phyloP scores from a whole-genome alignment of 2,329 filamentous ascomycete genomes.

The Mycosphaerella arachidis region DNA sequence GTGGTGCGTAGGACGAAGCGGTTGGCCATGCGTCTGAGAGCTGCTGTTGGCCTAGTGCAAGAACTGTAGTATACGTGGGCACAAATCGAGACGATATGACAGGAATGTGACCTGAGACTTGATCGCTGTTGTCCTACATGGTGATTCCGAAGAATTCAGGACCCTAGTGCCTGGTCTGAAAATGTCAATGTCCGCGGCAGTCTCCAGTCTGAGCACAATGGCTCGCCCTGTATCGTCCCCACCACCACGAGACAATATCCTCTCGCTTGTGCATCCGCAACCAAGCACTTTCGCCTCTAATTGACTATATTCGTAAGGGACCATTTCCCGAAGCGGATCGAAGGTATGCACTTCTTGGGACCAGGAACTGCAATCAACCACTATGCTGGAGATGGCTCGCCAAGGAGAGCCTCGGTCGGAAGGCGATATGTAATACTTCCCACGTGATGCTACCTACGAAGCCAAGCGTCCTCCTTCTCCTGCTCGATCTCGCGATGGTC shows the following conservation, averaged over 20 bases:
- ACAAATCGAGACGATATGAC: background rate
- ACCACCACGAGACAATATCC: background rate
- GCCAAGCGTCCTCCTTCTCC: background rate
- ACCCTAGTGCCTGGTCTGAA: background rate
- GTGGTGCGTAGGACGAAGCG: no score
- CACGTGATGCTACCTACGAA: background rate
- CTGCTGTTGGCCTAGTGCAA: background rate
- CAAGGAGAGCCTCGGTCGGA: background rate
- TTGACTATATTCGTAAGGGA: no score
- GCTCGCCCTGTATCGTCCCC: background rate
- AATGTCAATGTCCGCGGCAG: background rate
- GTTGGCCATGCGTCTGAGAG: background rate
- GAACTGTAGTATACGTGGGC: background rate
- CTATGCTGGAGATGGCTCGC: background rate
- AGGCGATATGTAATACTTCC: background rate
- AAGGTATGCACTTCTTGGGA: background rate
- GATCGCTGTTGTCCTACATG: no score
- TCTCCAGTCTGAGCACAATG: background rate
- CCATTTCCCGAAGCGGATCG: no score
- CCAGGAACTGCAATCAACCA: background rate
- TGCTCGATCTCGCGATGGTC: background rate
- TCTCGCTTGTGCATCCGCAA: background rate
- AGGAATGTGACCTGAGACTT: background rate
- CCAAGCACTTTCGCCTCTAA: background rate
- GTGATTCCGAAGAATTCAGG: background rate